Evolutionary conservation across 768 basidiomycete species (phyloP).

Genomic region (Kwoniella heveanensis): DNA sequence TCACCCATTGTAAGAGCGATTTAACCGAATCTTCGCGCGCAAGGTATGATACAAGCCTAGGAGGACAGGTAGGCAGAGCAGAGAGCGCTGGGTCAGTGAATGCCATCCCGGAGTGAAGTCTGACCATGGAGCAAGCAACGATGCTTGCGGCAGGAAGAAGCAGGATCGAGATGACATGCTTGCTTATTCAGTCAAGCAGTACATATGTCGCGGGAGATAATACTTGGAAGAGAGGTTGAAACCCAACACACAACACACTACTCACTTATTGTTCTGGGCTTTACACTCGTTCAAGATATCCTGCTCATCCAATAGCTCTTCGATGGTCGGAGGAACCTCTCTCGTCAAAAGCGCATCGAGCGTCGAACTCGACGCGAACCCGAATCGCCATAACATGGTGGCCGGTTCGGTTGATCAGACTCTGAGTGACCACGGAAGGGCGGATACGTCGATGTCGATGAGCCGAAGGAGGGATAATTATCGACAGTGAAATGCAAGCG

Average conservation of each 20-base stretch:
- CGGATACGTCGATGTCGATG: too few species aligned
- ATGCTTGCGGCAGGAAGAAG: too few species aligned
- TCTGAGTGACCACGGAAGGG: too few species aligned
- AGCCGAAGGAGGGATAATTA: too few species aligned
- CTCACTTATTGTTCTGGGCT: conserved; percentile 72
- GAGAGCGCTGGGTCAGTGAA: background rate
- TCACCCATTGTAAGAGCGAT: conserved; percentile 50
- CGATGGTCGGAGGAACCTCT: conserved; percentile 68
- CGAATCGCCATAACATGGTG: conserved; percentile 56
- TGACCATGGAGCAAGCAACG: too few species aligned
- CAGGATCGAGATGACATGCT: too few species aligned
- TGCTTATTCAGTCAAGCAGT: too few species aligned
- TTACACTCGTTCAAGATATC: conserved; percentile 95
- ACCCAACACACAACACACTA: conserved; percentile 3
- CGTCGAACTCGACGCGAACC: conserved; percentile 48
- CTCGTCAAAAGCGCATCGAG: conserved; percentile 86
- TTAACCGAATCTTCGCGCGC: conserved; percentile 43
- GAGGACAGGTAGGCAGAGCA: background rate
- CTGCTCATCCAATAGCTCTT: conserved; percentile 88
- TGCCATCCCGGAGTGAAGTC: background rate
- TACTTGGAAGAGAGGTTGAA: background rate
- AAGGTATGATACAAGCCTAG: conserved; percentile 48
- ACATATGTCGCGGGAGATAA: too few species aligned
- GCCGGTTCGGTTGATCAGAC: background rate
- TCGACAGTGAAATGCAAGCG: too few species aligned